Evolutionary conservation across 2,329 filamentous ascomycete species (phyloP), one percentile per base, ranked within the genome.

Genomic region (Cryphonectria parasitica): DNA sequence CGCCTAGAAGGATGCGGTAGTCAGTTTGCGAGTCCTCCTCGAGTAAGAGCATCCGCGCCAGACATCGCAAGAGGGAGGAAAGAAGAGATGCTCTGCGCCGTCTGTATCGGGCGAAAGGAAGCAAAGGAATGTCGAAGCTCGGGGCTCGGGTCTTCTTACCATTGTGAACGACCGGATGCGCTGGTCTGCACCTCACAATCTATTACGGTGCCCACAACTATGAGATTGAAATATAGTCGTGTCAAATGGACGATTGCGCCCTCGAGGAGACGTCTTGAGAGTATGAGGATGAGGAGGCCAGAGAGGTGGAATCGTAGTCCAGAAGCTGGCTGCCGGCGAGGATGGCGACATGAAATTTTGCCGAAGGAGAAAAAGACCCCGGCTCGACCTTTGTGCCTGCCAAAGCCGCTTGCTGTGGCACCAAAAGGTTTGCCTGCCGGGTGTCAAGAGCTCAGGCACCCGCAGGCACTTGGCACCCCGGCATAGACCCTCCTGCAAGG

Each of bases 1-100:
- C 80, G 95, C 95, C 95, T 97, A 56, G 31, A 6, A 66, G 61
- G 17, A 49, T 19, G 45, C 11, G n/a, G 43, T 6, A 15, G 34
- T 34, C 15, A 19, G 54, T 73, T 10, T 25, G 36, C 13, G 73
- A 60, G 63, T 61, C 65, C 15, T 63, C 17, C 1, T 25, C 22
- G 13, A 6, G 28, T 6, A 4, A 6, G 54, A 58, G 28, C 10
- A 56, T 28, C 2, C 31, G n/a, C 8, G 7, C 22, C 10, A 31
- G 7, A 1, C 11, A 43, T n/a, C 28, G 52, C 39, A 52, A 19
- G 28, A 49, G 52, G 2, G 25, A 15, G 22, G 52, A 5, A 1
- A 28, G n/a, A 22, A 49, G 58, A 34, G 56, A 61, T 31, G 56
- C 28, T 28, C 15, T 13, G 43, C 15, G 67, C 31, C n/a, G 41